Evolutionary conservation across 2,329 filamentous ascomycete species (phyloP), one percentile per base, ranked within the genome.

Genomic region (Hirsutella thompsonii): DNA sequence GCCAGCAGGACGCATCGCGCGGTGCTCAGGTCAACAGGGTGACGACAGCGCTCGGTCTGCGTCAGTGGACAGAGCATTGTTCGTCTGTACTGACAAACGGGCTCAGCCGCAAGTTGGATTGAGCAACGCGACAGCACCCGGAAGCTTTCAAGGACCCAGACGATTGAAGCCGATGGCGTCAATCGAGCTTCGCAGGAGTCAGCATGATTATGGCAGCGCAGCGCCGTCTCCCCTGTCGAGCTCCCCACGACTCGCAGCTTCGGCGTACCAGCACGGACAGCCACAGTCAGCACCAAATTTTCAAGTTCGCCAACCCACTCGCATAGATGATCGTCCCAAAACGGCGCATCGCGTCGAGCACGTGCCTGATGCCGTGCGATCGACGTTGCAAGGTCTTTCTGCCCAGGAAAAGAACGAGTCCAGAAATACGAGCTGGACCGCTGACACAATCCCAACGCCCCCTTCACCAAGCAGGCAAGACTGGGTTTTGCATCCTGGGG

Each of bases 61-160:
- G 26, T 85, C 81, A 0, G 75, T 77, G 6, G 81, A 87, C 44
- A 68, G 77, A 34, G 69, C 71, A 47, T 48, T 74, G 3, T 79
- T 81, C 40, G 64, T 67, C 19, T 76, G 66, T 40, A 62, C 68
- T 9, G 79, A 85, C 53, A 78, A 81, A 48, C 79, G 82, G 44
- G 73, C 72, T 2, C 70, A 71, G 33, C 68, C 83, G 1, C 77
- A 74, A 47, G 68, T 87, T 2, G 75, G 74, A 4, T 51, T 86
- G 20, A 83, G 72, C 54, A 75, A 70, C 4, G 69, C 77, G 1
- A 63, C 72, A 19, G 81, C 73, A 1, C 70, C 79, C 3, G 83
- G 82, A 43, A 77, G 55, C 56, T 68, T 68, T 49, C 77, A 67
- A 51, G 46, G 49, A 37, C 73, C 55, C 48, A 70, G 50, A 44